phyloP scores from a whole-genome alignment of 345 rosid genomes.

The Hibiscus tridactylites region DNA sequence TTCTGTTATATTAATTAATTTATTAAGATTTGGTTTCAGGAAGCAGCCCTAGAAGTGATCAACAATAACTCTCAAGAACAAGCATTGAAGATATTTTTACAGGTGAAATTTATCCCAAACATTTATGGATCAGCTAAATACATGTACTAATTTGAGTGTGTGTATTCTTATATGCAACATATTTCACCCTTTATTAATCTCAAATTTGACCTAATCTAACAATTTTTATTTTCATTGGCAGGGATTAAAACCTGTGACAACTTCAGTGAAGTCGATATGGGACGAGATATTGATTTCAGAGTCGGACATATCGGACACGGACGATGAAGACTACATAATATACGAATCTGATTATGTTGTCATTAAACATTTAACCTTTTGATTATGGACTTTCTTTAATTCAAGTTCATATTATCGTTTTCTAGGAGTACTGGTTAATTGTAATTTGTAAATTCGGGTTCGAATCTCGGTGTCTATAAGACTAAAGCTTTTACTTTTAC shows the following conservation, averaged over 20 bases:
- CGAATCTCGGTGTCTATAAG: too few species aligned
- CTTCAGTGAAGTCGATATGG: not conserved
- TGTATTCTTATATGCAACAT: too few species aligned
- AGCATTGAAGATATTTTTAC: slow-evolving; percentile 16
- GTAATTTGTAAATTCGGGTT: too few species aligned
- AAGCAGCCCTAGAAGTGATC: slow-evolving; percentile 19
- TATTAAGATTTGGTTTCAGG: slow-evolving; percentile 5
- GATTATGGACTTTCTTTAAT: not conserved
- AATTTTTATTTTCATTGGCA: not conserved
- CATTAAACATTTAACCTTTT: not conserved
- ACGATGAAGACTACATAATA: not conserved
- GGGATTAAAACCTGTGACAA: not conserved
- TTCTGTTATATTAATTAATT: too few species aligned
- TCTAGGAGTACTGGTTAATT: too few species aligned
- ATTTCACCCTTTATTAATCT: too few species aligned
- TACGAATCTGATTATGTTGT: not conserved
- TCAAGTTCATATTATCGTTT: too few species aligned
- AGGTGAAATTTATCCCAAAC: not conserved
- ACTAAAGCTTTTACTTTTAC: too few species aligned
- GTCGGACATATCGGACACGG: not conserved
- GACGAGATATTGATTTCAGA: not conserved
- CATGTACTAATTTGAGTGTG: too few species aligned
- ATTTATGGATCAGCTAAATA: too few species aligned
- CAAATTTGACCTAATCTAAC: not conserved
- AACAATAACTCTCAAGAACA: slow-evolving; percentile 8